Evolutionary conservation across 306 rosid genomes (phyloP), one percentile per base, ranked within the genome.

Genomic region (Senna tora): DNA sequence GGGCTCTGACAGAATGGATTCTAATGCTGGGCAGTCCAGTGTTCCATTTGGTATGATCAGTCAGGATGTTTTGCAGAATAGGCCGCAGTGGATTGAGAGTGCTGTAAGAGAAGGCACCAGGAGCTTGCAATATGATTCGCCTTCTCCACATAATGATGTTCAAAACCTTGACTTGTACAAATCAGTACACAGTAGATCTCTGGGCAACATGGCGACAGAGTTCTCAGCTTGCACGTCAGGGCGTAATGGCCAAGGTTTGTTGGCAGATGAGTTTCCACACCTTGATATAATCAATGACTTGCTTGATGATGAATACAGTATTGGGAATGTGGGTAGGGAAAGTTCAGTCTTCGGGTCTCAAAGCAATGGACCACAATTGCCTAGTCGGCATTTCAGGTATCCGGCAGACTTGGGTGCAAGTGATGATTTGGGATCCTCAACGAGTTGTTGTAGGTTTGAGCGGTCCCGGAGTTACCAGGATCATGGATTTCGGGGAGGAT

Each of bases 261-360:
- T 84, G 61, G 86, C 81, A 4, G 97, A 95, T 67, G 99, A 94
- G 57, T 95, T 95, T 77, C 99, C 99, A 2, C 97, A 95, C 81
- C 91, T 95, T 28, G 99, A 95, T 78, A 92, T 95, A 63, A 95
- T 95, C 80, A 95, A 95, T 74, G 99, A 92, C 74, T 86, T 95
- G 68, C 97, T 95, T 19, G 96, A 95, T 41, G 99, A 95, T 67
- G 99, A 88, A 42, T 76, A 85, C 25, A 83, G 78, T 55, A 73
- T 71, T 43, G 92, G 89, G 53, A 80, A 25, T 67, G 73, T 83
- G 0, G 55, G 79, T 7, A 67, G 67, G 65, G 77, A 69, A 36
- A 71, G 77, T 74, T 69, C 91, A 7, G 80, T 55, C 69, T 91
- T 81, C 53, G 72, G 71, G 46, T 70, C 88, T 64, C 45, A 13